Conservation (phyloP, 2,329 filamentous ascomycete genomes). For the Byssoonygena ceratinophila region DNA sequence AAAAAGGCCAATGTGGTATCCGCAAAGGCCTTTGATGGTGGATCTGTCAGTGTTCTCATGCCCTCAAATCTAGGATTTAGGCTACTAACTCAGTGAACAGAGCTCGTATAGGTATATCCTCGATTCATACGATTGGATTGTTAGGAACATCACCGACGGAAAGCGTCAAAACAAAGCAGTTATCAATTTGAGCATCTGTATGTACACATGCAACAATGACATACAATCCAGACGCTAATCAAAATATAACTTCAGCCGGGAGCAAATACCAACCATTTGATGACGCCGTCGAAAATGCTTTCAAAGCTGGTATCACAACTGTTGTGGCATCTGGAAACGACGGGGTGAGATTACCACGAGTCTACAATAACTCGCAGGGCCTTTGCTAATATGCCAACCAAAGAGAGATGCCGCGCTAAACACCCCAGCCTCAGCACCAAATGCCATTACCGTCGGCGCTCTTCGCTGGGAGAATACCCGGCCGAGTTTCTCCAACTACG, state of each 20-base stretch:
- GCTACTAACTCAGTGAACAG: constrained; percentile 1
- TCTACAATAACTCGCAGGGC: background rate
- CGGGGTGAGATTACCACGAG: constrained; percentile 1
- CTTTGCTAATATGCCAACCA: background rate
- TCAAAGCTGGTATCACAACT: constrained; percentile 12
- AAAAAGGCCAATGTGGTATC: constrained; percentile 13
- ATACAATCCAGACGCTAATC: too few relatives aligned
- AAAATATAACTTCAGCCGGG: background rate
- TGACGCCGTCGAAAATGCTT: constrained; percentile 10
- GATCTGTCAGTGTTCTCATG: constrained; percentile 4
- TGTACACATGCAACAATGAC: background rate
- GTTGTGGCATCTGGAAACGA: constrained; percentile 13
- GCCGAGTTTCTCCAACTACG: constrained; percentile 35
- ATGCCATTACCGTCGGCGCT: constrained; percentile 35
- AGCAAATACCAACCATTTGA: constrained; percentile 11
- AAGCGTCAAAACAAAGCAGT: constrained; percentile 11
- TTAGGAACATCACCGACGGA: constrained; percentile 10
- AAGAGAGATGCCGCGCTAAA: constrained; percentile 24
- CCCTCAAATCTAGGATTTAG: background rate
- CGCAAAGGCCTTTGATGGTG: constrained; percentile 12
- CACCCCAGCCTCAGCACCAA: constrained; percentile 31
- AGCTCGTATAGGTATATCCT: constrained; percentile 11
- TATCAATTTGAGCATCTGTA: constrained; percentile 14
- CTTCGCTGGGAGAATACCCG: constrained; percentile 24
- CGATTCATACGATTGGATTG: constrained; percentile 14